Conservation (phyloP, 345 rosid genomes). For the Citrus maxima region DNA sequence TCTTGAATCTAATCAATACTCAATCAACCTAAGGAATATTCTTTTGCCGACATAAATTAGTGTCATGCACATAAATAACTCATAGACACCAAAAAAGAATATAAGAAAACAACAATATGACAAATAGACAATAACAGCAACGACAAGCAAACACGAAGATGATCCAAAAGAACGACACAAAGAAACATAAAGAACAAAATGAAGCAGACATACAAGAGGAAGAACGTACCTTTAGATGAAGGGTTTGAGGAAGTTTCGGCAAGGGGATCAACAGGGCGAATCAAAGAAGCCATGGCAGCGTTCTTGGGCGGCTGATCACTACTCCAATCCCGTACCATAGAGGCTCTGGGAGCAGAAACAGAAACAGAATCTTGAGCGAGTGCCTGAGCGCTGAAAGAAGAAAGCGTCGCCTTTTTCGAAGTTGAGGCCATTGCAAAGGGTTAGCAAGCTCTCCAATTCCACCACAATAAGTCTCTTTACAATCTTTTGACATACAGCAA, state of each 20-base stretch:
- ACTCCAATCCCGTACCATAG: slow-evolving; percentile 41
- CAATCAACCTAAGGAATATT: slow-evolving; percentile 7
- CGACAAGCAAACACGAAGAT: slow-evolving; percentile 12
- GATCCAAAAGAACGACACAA: background rate
- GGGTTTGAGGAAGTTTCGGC: slow-evolving; percentile 51
- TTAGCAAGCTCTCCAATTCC: slow-evolving; percentile 84
- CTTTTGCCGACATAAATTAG: background rate
- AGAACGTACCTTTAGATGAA: slow-evolving; percentile 50
- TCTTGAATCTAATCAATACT: background rate
- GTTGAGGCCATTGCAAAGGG: slow-evolving; percentile 95
- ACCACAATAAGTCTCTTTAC: slow-evolving; percentile 52
- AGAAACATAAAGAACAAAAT: background rate
- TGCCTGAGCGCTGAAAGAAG: slow-evolving; percentile 17
- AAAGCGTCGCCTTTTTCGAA: slow-evolving; percentile 79
- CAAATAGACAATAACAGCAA: background rate
- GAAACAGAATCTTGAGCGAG: slow-evolving; percentile 2
- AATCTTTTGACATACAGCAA: slow-evolving; percentile 97
- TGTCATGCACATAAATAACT: background rate
- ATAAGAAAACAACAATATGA: background rate
- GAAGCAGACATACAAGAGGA: background rate
- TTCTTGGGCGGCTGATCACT: slow-evolving; percentile 38
- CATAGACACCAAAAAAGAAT: background rate
- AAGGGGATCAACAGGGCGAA: slow-evolving; percentile 63
- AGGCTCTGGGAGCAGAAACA: slow-evolving; percentile 16
- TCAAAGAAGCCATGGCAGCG: slow-evolving; percentile 40